Evolutionary conservation across 2,329 filamentous ascomycete genomes (phyloP), one percentile per base, ranked within the genome.

Genomic region (Sporothrix variecibatus): DNA sequence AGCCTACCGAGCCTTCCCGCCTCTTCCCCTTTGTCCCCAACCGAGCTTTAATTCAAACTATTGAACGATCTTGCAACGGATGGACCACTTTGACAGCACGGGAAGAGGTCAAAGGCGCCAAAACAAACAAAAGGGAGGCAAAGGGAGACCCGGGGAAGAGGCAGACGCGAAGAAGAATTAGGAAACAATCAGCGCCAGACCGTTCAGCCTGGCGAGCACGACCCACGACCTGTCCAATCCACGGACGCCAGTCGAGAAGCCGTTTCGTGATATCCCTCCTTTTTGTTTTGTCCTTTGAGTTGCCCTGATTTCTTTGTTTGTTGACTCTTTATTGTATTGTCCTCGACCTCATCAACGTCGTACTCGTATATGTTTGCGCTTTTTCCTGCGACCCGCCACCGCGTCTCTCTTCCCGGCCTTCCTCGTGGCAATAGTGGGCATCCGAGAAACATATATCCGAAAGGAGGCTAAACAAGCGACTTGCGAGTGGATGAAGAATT

Each of bases 181-280:
- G 62, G 62, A 67, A 67, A 46, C 38, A 67, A 46, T 67, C n/a
- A 38, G 62, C 62, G 38, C 62, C 40, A 43, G 62, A 11, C 38
- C 26, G 62, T 43, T 17, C n/a, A 46, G 62, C n/a, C 62, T 6
- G 6, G 17, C 3, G 20, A 7, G 23, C 28, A 43, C 40, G 40
- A 43, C 40, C 40, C 38, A 40, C 38, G 38, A 40, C 38, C 38
- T 9, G 38, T 40, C 38, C 38, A 40, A 40, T 40, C 38, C 38
- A 40, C 38, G n/a, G 38, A 40, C 28, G 58, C 58, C 20, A 20
- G 34, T 3, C n/a, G 20, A 6, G 26, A 23, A 62, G 58, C 28
- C 6, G 34, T 4, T 62, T 62, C 34, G 28, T 31, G 40, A 60
- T 15, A 20, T 12, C 1, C 20, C 43, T 28, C 43, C 8, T 34